These are phyloP conservation scores for Hericium erinaceus DNA, from an alignment of 768 basidiomycete genomes.

Conservation along the genomic window DNA sequence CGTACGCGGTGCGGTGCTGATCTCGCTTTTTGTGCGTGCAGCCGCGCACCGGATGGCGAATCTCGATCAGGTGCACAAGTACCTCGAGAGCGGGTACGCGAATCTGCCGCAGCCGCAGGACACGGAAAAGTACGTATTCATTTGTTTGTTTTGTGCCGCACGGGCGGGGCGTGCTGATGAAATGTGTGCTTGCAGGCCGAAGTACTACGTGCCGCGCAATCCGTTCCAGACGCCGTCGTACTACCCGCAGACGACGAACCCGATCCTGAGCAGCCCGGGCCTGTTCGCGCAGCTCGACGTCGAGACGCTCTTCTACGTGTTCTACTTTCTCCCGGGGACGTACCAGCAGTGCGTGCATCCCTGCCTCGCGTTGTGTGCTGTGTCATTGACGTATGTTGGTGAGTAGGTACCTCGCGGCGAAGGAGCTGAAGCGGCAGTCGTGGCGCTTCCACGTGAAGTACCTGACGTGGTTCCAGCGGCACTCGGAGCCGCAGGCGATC, in stretches of 20 bases:
- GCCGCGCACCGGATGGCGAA: conserved; percentile 81
- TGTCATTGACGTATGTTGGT: neutral
- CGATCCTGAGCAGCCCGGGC: conserved; percentile 69
- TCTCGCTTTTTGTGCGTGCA: conserved; percentile 16
- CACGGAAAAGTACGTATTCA: conserved; percentile 70
- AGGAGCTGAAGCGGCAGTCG: conserved; percentile 93
- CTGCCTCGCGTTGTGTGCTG: neutral
- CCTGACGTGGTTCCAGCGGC: conserved; percentile 98
- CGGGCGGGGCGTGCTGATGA: neutral
- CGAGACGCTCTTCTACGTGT: conserved; percentile 97
- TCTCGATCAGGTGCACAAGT: conserved; percentile 83
- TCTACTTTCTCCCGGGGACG: conserved; percentile 95
- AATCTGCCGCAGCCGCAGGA: conserved; percentile 89
- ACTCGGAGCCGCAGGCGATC: conserved; percentile 95
- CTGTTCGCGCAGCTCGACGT: conserved; percentile 90
- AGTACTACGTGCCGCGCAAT: conserved; percentile 92
- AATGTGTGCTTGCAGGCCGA: conserved; percentile 51
- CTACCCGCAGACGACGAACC: conserved; percentile 85
- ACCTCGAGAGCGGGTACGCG: conserved; percentile 85
- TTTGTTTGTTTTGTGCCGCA: neutral
- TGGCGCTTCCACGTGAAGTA: conserved; percentile 99
- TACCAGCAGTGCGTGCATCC: conserved; percentile 78
- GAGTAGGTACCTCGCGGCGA: conserved; percentile 83
- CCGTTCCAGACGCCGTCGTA: conserved; percentile 87
- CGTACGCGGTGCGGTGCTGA: conserved; percentile 2